Base-by-base conservation (phyloP, 352 stramenopile genomes). In the Globisporangium nagaii region DNA sequence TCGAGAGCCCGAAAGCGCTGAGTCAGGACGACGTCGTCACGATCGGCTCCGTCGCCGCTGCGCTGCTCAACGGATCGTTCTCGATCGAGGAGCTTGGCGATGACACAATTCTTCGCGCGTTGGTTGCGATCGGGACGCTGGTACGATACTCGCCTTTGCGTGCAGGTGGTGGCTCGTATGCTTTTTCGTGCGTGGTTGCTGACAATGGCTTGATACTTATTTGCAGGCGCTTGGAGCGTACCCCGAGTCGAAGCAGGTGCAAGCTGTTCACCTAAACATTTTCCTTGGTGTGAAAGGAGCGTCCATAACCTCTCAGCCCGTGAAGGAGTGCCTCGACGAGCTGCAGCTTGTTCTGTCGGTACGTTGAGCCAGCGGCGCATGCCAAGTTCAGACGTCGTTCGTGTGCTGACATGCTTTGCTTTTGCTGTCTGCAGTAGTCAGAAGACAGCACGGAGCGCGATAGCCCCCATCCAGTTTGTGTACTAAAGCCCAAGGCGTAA, bases 51-150 rank as follows among this genome's bases (percentile, higher is more conserved):
- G 49, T 78, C 24, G 64, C 68, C 1, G 79, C 73, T 52, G 68
- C 78, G 19, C 56, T 88, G 22, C 48, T 90, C 20, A 83, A 82
- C 40, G 66, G 75, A 22, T 55, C 73, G 9, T 68, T 68, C 27
- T 62, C 73, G 12, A 54, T 93, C 17, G 62, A 81, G 37, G 73
- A 89, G 40, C 56, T 88, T n/a, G 77, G 78, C n/a, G 81, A 93
- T 54, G 81, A 93, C 52, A 74, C 79, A 5, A 73, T 92, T 45
- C 61, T 90, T 45, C 80, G 84, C 45, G 71, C 70, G 9, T 59
- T 93, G 17, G 68, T 89, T 27, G 58, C 81, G 5, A 72, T 92
- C 30, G 84, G 79, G 24, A 86, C 81, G 3, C 53, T 93, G 40
- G 79, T 90, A 77, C 41, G 74, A 66, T 48, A 58, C 30, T n/a